Percentiles rank a stretch among this genome's conserved stretches.
Evolutionary conservation across 75 land plant genomes (phyloP).

Genomic region (Pinus albicaulis): DNA sequence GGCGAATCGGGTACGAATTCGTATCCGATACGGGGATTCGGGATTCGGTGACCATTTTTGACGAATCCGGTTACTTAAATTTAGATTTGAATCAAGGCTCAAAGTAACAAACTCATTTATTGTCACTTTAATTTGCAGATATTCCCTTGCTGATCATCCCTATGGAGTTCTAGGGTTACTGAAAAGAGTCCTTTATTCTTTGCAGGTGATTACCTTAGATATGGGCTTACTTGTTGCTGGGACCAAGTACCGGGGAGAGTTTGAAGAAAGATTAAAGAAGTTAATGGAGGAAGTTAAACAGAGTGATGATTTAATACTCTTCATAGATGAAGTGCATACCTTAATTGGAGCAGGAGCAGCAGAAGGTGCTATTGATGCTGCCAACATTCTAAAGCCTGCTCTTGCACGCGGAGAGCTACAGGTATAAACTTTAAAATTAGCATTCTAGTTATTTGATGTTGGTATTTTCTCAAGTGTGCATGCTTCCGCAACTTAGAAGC

Average conservation of each 20-base stretch:
- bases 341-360: constrained; percentile 65
- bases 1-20: too few species aligned
- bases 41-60: too few species aligned
- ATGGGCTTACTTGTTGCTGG: constrained; percentile 60
- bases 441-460: constrained; percentile 29
- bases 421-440: constrained; percentile 58
- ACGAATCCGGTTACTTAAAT: too few species aligned
- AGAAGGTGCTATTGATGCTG: constrained; percentile 71
- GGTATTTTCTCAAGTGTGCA: neutral
- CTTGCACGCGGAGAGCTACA: constrained; percentile 61
- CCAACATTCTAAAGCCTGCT: constrained; percentile 62
- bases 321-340: constrained; percentile 56
- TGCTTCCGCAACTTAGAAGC: neutral
- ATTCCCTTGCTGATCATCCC: neutral
- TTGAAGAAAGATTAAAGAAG: constrained; percentile 59
- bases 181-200: neutral
- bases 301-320: constrained; percentile 51
- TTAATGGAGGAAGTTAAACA: constrained; percentile 58
- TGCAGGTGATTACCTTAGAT: constrained; percentile 47
- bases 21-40: too few species aligned
- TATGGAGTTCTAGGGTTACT: neutral
- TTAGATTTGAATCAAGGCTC: neutral
- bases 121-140: neutral
- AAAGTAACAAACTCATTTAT: neutral
- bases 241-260: constrained; percentile 60